Evolutionary conservation across 192 early-diverging fungal genomes (phyloP).

Genomic region (Podila horticola): DNA sequence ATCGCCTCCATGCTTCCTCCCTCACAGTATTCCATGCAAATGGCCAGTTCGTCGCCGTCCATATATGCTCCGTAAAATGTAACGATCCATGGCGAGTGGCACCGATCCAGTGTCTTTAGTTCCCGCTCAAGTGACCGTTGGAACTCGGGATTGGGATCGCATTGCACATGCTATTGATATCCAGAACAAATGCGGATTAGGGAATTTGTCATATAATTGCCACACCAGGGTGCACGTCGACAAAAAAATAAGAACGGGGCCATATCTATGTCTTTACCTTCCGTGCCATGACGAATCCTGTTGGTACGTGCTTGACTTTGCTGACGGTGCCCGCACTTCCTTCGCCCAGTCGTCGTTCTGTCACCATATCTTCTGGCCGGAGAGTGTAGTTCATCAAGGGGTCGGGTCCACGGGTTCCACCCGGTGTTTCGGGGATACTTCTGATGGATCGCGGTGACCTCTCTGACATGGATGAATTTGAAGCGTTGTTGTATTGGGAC

Average conservation of each 20-base stretch:
- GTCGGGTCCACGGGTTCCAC: conserved; percentile 36
- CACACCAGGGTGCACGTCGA: background rate
- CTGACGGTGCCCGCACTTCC: conserved; percentile 80
- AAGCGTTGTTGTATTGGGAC: conserved; percentile 14
- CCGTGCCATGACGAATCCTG: conserved; percentile 87
- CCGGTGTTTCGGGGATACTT: conserved; percentile 43
- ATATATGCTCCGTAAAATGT: conserved; percentile 94
- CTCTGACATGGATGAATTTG: conserved; percentile 12
- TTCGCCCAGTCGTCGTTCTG: conserved; percentile 85
- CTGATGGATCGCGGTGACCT: conserved; percentile 29
- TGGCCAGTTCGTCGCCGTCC: conserved; percentile 84
- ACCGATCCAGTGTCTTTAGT: conserved; percentile 88
- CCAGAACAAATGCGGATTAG: background rate
- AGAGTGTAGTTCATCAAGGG: conserved; percentile 46
- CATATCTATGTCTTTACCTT: conserved; percentile 70
- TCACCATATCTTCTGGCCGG: conserved; percentile 77
- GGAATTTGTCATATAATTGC: background rate
- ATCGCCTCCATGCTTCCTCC: conserved; percentile 93
- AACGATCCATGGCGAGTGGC: conserved; percentile 93
- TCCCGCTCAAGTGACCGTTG: conserved; percentile 92
- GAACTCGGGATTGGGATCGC: conserved; percentile 62
- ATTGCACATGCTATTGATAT: conserved; percentile 42
- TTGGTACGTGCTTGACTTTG: conserved; percentile 83
- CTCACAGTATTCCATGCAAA: conserved; percentile 98
- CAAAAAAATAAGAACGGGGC: background rate